phyloP scores from a whole-genome alignment of 2,329 filamentous ascomycete species.

The Fusarium liriodendri region DNA sequence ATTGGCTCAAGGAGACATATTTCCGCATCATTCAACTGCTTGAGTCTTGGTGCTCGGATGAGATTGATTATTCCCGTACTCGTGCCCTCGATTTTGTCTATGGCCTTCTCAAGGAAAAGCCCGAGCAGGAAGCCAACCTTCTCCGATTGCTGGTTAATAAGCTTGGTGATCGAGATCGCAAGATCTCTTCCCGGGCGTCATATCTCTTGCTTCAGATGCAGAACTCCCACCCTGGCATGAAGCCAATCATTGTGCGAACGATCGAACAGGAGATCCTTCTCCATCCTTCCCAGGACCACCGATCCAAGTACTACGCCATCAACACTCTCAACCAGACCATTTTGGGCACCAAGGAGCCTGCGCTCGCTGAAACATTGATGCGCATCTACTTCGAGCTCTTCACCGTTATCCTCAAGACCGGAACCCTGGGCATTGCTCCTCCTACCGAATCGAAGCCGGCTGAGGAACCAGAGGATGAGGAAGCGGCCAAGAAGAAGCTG shows the following conservation, averaged over 20 bases:
- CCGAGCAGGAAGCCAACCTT: conserved; percentile 96
- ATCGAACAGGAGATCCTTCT: conserved; percentile 92
- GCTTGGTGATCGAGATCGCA: conserved; percentile 92
- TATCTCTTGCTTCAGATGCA: conserved; percentile 94
- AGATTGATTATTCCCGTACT: conserved; percentile 92
- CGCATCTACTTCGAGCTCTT: conserved; percentile 95
- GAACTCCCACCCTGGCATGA: conserved; percentile 92
- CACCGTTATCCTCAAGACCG: conserved; percentile 79
- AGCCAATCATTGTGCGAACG: conserved; percentile 82
- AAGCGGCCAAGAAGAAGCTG: conserved; percentile 4
- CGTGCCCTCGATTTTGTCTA: conserved; percentile 92
- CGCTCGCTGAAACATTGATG: conserved; percentile 82
- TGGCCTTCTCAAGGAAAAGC: conserved; percentile 92
- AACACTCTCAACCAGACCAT: conserved; percentile 98
- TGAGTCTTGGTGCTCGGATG: conserved; percentile 93
- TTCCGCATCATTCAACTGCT: conserved; percentile 93
- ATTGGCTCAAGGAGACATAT: conserved; percentile 94
- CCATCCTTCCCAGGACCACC: conserved; percentile 84
- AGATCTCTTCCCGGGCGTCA: conserved; percentile 93
- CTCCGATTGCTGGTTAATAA: conserved; percentile 95
- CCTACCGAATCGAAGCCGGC: conserved; percentile 57
- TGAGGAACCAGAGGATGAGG: conserved; percentile 47
- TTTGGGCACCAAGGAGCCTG: conserved; percentile 83
- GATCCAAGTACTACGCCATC: conserved; percentile 94
- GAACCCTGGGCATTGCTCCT: conserved; percentile 51